phyloP scores from a whole-genome alignment of 495 filamentous ascomycete species.

The Neurospora sp. region DNA sequence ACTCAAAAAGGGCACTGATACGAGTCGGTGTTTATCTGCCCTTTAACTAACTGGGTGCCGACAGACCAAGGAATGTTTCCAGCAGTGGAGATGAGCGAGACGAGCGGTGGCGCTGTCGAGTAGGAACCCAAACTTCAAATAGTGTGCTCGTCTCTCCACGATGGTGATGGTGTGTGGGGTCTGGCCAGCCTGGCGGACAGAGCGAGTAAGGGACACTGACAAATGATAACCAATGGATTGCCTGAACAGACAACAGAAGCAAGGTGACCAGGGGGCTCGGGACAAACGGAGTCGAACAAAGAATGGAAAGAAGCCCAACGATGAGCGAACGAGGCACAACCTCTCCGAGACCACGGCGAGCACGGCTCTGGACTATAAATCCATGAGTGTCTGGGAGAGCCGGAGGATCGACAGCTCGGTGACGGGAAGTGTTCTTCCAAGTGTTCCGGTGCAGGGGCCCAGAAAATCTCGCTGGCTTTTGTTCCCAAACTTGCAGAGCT shows the following conservation, averaged over 20 bases:
- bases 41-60: background rate
- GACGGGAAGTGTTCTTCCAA: background rate
- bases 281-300: background rate
- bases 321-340: background rate
- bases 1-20: background rate
- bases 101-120: background rate
- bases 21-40: background rate
- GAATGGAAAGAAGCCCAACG: background rate
- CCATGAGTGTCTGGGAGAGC: background rate
- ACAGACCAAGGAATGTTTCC: background rate
- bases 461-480: background rate
- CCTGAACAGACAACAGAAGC: background rate
- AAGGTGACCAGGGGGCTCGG: background rate
- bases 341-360: background rate
- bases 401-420: background rate
- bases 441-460: background rate
- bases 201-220: background rate
- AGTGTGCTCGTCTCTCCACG: background rate
- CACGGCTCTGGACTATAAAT: background rate
- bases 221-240: background rate
- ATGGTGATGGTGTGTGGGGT: background rate
- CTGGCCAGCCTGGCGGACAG: background rate
- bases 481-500: background rate
- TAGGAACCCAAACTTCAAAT: background rate
- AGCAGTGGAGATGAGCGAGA: background rate